Base-by-base conservation (phyloP, 495 filamentous ascomycete genomes). In the Aspergillus funiculosus region DNA sequence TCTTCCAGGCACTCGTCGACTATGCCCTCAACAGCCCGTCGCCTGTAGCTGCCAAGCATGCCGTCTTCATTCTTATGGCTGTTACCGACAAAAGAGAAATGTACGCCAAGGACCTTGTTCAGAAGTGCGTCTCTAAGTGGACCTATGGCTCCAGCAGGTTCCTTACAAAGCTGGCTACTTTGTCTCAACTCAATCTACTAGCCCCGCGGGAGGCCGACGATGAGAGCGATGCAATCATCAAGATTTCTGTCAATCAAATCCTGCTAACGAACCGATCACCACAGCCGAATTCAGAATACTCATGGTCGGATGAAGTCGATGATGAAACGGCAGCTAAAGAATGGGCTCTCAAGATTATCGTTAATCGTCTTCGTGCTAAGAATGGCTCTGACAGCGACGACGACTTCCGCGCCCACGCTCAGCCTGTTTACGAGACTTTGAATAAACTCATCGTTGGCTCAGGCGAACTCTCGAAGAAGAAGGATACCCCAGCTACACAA, bases 21-120 rank as follows among this genome's bases (percentile, higher is more conserved):
- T 96, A 87, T 59, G 86, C 90, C 2, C 72, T 89, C 15, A 81
- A 87, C 57, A 91, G 92, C 29, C 73, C 75, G 21, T 91, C 92
- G 2, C 77, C 87, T 9, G 81, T 81, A 52, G 86, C 86, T 11
- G 88, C 90, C 6, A 99, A 97, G 62, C 83, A 96, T 66, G 94
- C 92, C 0, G 82, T 97, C 26, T 86, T 86, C 19, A 87, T 97
- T 56, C 71, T 97, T 41, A 82, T 94, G 71, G 81, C 85, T 17
- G 81, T 81, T 10, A 77, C 85, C 20, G 85, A 92, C 25, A 80
- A 83, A 26, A 91, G 87, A 56, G 87, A 92, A 51, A 80, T 89
- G 78, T 85, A 89, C 47, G 86, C 87, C 2, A 86, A 85, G 34
- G 90, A 95, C 54, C 69, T 99, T 2, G 61, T 94, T 2, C 73